A percentile compares a stretch with the other conserved stretches of the same genome.
Evolutionary conservation across 2,329 filamentous ascomycete species (phyloP).

Genomic region (Scedosporium apiospermum): DNA sequence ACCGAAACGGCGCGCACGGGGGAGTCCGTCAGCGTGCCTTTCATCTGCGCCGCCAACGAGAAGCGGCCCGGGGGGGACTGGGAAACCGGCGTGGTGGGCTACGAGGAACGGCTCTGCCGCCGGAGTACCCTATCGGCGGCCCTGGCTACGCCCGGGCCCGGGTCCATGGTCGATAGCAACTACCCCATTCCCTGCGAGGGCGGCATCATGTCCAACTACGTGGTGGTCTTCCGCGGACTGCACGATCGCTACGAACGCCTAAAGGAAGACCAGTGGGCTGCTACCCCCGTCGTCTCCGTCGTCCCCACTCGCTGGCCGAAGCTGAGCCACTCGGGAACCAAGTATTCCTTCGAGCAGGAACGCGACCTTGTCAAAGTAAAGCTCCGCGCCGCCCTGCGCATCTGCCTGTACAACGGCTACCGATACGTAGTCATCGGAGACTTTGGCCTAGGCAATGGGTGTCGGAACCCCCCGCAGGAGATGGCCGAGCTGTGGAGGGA

Average conservation of each 20-base stretch:
- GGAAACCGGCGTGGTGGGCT: conserved; percentile 49
- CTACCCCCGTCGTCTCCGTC: conserved; percentile 64
- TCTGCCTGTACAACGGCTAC: conserved; percentile 53
- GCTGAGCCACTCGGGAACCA: conserved; percentile 54
- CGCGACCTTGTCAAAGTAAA: conserved; percentile 64
- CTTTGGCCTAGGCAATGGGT: conserved; percentile 54
- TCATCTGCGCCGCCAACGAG: conserved; percentile 68
- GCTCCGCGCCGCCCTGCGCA: conserved; percentile 60
- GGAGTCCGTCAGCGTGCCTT: conserved; percentile 40
- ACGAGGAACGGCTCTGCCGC: conserved; percentile 60
- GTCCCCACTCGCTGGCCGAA: conserved; percentile 65
- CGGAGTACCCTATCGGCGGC: conserved; percentile 65
- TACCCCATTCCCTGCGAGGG: conserved; percentile 65
- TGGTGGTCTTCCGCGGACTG: conserved; percentile 65
- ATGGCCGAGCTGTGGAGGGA: conserved; percentile 59
- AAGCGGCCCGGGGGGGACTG: conserved; percentile 71
- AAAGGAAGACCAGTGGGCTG: conserved; percentile 39
- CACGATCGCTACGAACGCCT: conserved; percentile 55
- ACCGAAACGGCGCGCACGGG: conserved; percentile 27
- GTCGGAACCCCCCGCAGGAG: conserved; percentile 56
- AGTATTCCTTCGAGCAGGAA: conserved; percentile 64
- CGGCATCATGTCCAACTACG: conserved; percentile 59
- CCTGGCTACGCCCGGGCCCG: conserved; percentile 50
- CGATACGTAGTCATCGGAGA: conserved; percentile 51
- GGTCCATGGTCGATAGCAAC: conserved; percentile 25